phyloP scores from a whole-genome alignment of 2,329 filamentous ascomycete genomes.

The Tympanopsis confertula region DNA sequence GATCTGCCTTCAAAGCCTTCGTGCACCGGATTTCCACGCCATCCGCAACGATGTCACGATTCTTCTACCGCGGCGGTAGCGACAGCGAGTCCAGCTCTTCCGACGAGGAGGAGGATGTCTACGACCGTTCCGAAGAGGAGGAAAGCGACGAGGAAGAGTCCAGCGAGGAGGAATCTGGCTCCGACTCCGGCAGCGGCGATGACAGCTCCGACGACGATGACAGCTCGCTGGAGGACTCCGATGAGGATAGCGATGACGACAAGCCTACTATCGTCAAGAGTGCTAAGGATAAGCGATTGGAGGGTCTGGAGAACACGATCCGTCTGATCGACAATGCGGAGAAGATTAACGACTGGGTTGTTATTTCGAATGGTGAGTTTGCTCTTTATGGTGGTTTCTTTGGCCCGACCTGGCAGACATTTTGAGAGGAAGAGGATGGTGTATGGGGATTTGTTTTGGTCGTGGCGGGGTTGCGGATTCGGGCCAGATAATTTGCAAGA shows the following conservation, averaged over 20 bases:
- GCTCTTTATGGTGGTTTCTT: too few relatives aligned
- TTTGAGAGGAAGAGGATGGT: not conserved
- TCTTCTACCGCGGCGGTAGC: constrained; percentile 84
- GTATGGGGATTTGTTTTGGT: too few relatives aligned
- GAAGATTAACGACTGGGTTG: constrained; percentile 96
- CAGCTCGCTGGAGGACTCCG: constrained; percentile 55
- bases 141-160: not conserved
- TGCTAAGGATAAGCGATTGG: constrained; percentile 92
- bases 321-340: constrained; percentile 89
- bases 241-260: constrained; percentile 78
- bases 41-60: constrained; percentile 71
- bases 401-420: not conserved
- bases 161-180: constrained; percentile 34
- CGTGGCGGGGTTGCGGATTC: too few relatives aligned
- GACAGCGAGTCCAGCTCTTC: constrained; percentile 87
- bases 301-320: constrained; percentile 84
- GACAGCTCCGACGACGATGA: constrained; percentile 40
- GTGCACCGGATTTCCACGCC: not conserved
- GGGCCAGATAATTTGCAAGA: too few relatives aligned
- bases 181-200: constrained; percentile 47
- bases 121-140: not conserved
- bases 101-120: constrained; percentile 67
- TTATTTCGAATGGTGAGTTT: constrained; percentile 70
- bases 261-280: constrained; percentile 76
- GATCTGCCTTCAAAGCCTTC: not conserved